Conservation (phyloP, 2,329 filamentous ascomycete species). For the Fusarium sacchari region DNA sequence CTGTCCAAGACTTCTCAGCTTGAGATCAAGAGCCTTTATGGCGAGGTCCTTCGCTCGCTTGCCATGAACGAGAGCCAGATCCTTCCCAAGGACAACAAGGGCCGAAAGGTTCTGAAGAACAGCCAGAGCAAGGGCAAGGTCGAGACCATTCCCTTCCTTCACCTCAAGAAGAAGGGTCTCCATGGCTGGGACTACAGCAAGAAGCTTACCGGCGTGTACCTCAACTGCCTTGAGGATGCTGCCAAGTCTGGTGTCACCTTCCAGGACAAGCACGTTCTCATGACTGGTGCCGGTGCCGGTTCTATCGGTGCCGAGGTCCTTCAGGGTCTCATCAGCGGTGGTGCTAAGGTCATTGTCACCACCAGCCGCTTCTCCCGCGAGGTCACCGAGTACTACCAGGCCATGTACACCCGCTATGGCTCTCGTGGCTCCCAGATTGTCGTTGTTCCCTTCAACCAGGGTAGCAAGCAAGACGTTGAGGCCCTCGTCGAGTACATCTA, state of each 20-base stretch:
- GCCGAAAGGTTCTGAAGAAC: slow-evolving; percentile 63
- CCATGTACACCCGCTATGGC: slow-evolving; percentile 96
- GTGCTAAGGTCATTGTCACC: slow-evolving; percentile 95
- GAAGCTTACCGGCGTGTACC: slow-evolving; percentile 92
- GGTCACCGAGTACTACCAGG: slow-evolving; percentile 99
- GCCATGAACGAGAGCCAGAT: slow-evolving; percentile 99
- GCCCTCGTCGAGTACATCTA: slow-evolving; percentile 96
- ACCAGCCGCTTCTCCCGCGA: slow-evolving; percentile 96
- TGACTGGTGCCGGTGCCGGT: slow-evolving; percentile 97
- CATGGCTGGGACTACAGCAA: slow-evolving; percentile 99
- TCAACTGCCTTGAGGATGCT: slow-evolving; percentile 90
- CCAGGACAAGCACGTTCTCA: slow-evolving; percentile 93
- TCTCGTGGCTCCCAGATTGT: slow-evolving; percentile 95
- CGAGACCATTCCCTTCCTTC: slow-evolving; percentile 97
- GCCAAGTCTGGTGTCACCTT: slow-evolving; percentile 90
- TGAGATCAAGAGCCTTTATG: slow-evolving; percentile 95
- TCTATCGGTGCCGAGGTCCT: slow-evolving; percentile 98
- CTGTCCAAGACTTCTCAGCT: slow-evolving; percentile 95
- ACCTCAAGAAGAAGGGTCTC: slow-evolving; percentile 91
- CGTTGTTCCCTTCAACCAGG: slow-evolving; percentile 98
- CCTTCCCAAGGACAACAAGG: slow-evolving; percentile 85
- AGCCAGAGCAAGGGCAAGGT: slow-evolving; percentile 84
- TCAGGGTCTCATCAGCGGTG: slow-evolving; percentile 94
- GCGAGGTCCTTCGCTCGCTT: slow-evolving; percentile 91
- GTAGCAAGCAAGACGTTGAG: slow-evolving; percentile 97